Percentiles rank a stretch among this genome's conserved stretches.
Conservation (phyloP, 176 grass and related monocot genomes). For the Leersia perrieri region DNA sequence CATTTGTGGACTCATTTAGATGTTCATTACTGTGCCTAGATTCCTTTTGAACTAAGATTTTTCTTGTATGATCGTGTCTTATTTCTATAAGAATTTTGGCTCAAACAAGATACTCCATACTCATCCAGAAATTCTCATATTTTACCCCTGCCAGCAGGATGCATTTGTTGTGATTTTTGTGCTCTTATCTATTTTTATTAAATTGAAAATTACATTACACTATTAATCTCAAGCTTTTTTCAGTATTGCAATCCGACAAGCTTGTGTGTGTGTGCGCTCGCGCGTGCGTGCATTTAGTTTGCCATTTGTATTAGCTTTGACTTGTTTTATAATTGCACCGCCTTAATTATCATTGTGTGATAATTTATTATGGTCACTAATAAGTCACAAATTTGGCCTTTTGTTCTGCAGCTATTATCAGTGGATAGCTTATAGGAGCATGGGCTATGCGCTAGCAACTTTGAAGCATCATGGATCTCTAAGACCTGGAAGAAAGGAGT, state of each 20-base stretch:
- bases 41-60: background rate
- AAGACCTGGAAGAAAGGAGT: conserved; percentile 56
- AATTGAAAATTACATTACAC: background rate
- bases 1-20: background rate
- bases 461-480: conserved; percentile 77
- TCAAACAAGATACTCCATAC: background rate
- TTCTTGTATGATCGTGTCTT: background rate
- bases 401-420: conserved; percentile 63
- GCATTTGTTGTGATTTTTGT: background rate
- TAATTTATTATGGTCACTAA: conserved; percentile 1
- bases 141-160: background rate
- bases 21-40: background rate
- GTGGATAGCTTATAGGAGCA: conserved; percentile 72
- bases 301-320: background rate
- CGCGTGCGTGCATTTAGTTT: background rate
- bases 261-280: background rate
- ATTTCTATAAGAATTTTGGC: background rate
- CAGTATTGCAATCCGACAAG: background rate
- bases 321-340: background rate
- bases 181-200: background rate
- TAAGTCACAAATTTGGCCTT: background rate
- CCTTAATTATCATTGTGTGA: background rate
- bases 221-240: background rate
- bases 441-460: conserved; percentile 78
- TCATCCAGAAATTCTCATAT: background rate